Base-by-base conservation (phyloP, 192 early-diverging fungal genomes). In the Backusella parvicylindrica region DNA sequence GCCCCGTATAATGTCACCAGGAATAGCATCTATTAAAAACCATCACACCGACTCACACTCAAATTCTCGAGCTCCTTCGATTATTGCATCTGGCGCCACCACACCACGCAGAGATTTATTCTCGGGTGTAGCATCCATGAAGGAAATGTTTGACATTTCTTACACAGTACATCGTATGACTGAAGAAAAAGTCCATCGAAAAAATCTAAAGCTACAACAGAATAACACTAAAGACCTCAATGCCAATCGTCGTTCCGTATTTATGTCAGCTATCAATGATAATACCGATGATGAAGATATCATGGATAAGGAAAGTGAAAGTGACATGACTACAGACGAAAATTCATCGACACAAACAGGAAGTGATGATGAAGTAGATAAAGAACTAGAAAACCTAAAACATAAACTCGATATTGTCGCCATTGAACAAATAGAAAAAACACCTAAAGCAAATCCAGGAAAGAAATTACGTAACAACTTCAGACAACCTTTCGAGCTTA, bases 91-190 rank as follows among this genome's bases (percentile, higher is more conserved):
- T 28, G 68, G 68, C 9, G 16, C 68, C 4, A 70, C 68, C 3
- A 70, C 68, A 33, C 68, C 68, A 18, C 68, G 71, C 36, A 53
- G 71, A 37, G 71, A 72, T 37, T 26, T 72, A 16, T 63, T 63
- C 36, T 72, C 71, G 2, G 71, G 71, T 37, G 53, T 88, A 47
- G 72, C 79, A 5, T 75, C 75, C 12, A 86, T 93, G 79, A 93
- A 92, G 78, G 84, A 92, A 68, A 88, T 89, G n/a, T 91, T 91
- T 80, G 90, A 92, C 73, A 79, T 93, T 63, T 88, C 90, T 7
- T 92, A 89, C 68, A 88, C 92, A 35, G 89, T 93, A 43, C 91
- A 91, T 69, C 86, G 92, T 23, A 87, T 91, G 83, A 89, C 87
- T 36, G 88, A 92, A 77, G 89, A 92, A 63, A 76, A 60, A 0